Conservation (phyloP, 2,329 filamentous ascomycete species). For the Cladosporium sp. region DNA sequence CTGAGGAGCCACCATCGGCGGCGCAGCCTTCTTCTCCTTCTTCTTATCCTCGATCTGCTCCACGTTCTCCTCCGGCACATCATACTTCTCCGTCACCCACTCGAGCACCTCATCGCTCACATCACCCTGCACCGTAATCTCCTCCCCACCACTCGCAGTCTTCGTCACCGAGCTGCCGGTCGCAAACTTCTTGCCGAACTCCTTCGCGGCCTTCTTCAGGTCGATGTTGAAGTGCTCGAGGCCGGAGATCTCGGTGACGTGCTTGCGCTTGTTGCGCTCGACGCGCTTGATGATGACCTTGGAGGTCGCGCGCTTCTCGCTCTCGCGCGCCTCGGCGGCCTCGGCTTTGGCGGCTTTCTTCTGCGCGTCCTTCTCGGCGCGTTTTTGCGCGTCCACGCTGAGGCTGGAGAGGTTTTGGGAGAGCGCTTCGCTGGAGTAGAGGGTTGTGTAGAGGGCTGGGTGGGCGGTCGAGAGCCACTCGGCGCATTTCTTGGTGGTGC, state of each 20-base stretch:
- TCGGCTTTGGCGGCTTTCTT: slow-evolving; percentile 97
- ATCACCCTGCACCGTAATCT: slow-evolving; percentile 97
- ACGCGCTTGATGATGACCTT: slow-evolving; percentile 93
- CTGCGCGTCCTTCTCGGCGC: slow-evolving; percentile 90
- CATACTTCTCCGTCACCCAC: slow-evolving; percentile 84
- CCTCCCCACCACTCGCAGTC: slow-evolving; percentile 71
- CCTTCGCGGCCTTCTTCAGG: slow-evolving; percentile 87
- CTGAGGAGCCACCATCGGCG: slow-evolving; percentile 16
- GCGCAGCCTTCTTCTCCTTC: slow-evolving; percentile 61
- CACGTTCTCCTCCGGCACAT: slow-evolving; percentile 92
- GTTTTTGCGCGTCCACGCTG: slow-evolving; percentile 87
- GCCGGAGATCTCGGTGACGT: slow-evolving; percentile 87
- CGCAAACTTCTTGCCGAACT: slow-evolving; percentile 97
- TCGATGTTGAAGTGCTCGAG: slow-evolving; percentile 89
- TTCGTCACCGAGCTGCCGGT: slow-evolving; percentile 93
- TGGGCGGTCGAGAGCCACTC: slow-evolving; percentile 86
- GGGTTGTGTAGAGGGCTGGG: slow-evolving; percentile 68
- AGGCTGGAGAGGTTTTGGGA: slow-evolving; percentile 82
- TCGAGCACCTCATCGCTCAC: slow-evolving; percentile 93
- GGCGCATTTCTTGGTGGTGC: slow-evolving; percentile 93
- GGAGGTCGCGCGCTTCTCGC: slow-evolving; percentile 77
- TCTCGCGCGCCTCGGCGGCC: slow-evolving; percentile 78
- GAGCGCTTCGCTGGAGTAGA: slow-evolving; percentile 78
- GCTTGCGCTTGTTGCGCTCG: slow-evolving; percentile 97
- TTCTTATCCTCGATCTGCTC: slow-evolving; percentile 95